These are phyloP conservation scores for Colletotrichum sp. DNA, from an alignment of 2,329 filamentous ascomycete species.

Conservation along the genomic window DNA sequence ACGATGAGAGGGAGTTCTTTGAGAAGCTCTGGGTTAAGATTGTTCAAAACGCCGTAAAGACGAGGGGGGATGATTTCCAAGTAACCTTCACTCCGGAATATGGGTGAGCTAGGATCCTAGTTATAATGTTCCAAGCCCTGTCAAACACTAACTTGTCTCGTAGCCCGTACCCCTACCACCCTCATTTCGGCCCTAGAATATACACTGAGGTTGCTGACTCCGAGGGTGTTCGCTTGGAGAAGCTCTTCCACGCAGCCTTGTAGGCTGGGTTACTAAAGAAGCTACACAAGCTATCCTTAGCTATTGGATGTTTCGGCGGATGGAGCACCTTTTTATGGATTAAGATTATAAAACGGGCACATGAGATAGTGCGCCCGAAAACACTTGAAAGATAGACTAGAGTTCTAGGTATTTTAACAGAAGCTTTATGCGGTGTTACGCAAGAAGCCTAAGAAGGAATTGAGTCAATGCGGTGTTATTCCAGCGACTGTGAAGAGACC, in stretches of 20 bases:
- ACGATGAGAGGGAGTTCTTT: conserved; percentile 33
- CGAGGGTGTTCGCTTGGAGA: conserved; percentile 27
- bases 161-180: conserved; percentile 31
- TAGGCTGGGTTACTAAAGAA: not conserved
- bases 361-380: accelerated
- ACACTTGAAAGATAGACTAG: not conserved
- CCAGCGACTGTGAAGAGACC: not conserved
- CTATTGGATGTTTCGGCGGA: not conserved
- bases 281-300: not conserved
- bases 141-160: not conserved
- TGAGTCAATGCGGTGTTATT: not conserved
- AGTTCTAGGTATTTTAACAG: not conserved
- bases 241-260: conserved; percentile 20
- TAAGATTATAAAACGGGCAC: not conserved
- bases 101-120: not conserved
- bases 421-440: not conserved
- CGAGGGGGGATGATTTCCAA: not conserved
- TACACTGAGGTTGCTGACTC: conserved; percentile 28
- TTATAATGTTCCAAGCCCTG: not conserved
- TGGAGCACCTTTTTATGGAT: not conserved
- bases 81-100: conserved; percentile 15
- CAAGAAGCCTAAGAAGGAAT: not conserved
- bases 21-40: conserved; percentile 30
- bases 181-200: conserved; percentile 21
- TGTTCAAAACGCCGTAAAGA: conserved; percentile 10